These are phyloP conservation scores for Microbotryum silenes-acaulis DNA, from an alignment of 1,284 basidiomycete species.

Conservation along the genomic window DNA sequence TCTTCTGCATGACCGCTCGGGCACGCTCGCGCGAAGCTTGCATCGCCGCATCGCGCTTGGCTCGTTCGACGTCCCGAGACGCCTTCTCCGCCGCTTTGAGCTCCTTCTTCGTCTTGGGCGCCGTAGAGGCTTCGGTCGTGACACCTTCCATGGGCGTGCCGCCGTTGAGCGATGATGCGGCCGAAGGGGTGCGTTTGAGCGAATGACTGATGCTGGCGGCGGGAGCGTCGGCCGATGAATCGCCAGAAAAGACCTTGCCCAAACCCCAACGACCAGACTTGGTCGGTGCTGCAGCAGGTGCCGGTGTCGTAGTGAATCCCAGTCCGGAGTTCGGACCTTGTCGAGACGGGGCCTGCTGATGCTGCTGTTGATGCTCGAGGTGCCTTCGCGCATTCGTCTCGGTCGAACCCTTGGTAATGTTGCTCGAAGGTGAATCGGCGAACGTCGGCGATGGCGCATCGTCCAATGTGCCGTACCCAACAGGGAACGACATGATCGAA, in stretches of 20 bases:
- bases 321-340: neutral
- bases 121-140: conserved; percentile 42
- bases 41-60: conserved; percentile 69
- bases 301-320: neutral
- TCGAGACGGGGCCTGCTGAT: neutral
- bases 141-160: conserved; percentile 40
- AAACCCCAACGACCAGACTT: conserved; percentile 5
- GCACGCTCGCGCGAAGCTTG: conserved; percentile 69
- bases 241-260: neutral
- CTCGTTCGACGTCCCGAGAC: conserved; percentile 77
- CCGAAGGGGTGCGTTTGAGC: conserved; percentile 78
- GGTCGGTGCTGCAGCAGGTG: neutral
- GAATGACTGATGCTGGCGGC: conserved; percentile 37
- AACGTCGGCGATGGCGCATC: conserved; percentile 1
- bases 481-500: conserved; percentile 32
- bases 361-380: neutral
- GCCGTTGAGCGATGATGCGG: conserved; percentile 35
- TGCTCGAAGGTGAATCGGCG: conserved; percentile 6
- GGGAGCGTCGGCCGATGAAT: neutral
- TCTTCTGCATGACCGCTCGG: conserved; percentile 89
- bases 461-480: conserved; percentile 9
- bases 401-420: too few relatives aligned
- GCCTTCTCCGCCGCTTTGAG: conserved; percentile 69
- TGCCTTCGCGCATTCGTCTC: neutral
- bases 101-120: conserved; percentile 34